Evolutionary conservation across 495 filamentous ascomycete species (phyloP), one percentile per base, ranked within the genome.

Genomic region (Neurospora pannonica): DNA sequence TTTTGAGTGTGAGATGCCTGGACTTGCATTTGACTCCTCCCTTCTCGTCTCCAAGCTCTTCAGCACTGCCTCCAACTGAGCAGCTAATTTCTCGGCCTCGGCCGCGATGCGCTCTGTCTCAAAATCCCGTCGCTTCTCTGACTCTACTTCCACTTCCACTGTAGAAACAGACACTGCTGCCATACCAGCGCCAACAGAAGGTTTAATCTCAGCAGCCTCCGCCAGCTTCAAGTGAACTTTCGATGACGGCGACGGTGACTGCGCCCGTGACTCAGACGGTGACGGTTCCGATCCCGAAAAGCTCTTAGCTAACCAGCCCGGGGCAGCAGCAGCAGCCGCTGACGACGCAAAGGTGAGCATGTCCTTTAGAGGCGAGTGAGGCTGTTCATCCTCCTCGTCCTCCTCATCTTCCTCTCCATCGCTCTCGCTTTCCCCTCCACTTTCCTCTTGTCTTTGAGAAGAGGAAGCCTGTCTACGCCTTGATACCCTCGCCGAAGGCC

Each of bases 1-100:
- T 3, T 21, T 21, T 46, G 10, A 6, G 46, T 6, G 46, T 62
- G 15, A 31, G 38, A 62, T 70, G n/a, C n/a, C n/a, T n/a, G 39
- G 67, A 75, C 85, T 78, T 81, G 81, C 87, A 77, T 86, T 82
- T 24, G 86, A 84, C 75, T 89, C 87, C 74, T 88, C 85, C 46
- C 82, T 84, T 54, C 87, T 79, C 31, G 77, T 78, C 70, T 82
- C 78, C 11, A 88, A 75, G 48, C 80, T 83, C 48, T 77, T 74
- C 31, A 85, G 74, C 9, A 84, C 80, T 11, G 71, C 74, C 5
- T 78, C 79, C 31, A 89, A 70, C 70, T 84, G 80, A n/a, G 76
- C 74, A 38, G 79, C 77, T 31, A 88, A 71, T 67, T 78, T 76
- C 38, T 87, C 82, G 11, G 85, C 83, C 72, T 85, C 85, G 31